Evolutionary conservation across 768 basidiomycete genomes (phyloP).

Genomic region (Leccinum uliginosum): DNA sequence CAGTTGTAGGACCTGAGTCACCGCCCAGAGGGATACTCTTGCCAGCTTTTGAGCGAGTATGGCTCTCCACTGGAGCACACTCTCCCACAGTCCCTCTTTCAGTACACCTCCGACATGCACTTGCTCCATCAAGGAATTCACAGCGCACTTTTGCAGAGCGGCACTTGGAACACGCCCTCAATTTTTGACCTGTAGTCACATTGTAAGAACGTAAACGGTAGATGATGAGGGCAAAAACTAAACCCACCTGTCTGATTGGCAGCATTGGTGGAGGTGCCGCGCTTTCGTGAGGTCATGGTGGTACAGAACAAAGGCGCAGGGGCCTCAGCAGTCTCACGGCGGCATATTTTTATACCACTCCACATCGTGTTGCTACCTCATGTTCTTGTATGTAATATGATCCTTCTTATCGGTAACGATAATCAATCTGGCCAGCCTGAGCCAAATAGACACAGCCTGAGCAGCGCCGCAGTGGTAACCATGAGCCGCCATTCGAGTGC

Average conservation of each 20-base stretch:
- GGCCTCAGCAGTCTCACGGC: no score
- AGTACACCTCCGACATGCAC: not conserved
- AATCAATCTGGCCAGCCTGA: conserved; percentile 81
- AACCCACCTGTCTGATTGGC: no score
- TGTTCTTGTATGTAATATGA: not conserved
- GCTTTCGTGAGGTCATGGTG: not conserved
- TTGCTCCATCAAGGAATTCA: not conserved
- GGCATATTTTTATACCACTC: not conserved
- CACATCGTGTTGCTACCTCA: not conserved
- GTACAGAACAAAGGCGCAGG: not conserved
- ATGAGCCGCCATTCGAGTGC: conserved; percentile 79
- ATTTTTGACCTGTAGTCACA: not conserved
- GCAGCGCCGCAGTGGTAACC: conserved; percentile 72
- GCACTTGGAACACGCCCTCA: not conserved
- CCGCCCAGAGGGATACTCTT: not conserved
- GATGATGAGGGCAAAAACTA: not conserved
- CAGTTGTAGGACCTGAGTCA: no score
- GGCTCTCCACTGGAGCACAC: not conserved
- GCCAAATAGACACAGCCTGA: conserved; percentile 79
- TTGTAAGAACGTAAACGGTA: not conserved
- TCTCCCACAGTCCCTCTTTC: not conserved
- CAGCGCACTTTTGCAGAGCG: not conserved
- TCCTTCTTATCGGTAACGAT: no score
- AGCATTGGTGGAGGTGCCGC: no score
- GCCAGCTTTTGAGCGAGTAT: not conserved